Base-by-base conservation (phyloP, 345 rosid genomes). In the Sisymbrium irio region DNA sequence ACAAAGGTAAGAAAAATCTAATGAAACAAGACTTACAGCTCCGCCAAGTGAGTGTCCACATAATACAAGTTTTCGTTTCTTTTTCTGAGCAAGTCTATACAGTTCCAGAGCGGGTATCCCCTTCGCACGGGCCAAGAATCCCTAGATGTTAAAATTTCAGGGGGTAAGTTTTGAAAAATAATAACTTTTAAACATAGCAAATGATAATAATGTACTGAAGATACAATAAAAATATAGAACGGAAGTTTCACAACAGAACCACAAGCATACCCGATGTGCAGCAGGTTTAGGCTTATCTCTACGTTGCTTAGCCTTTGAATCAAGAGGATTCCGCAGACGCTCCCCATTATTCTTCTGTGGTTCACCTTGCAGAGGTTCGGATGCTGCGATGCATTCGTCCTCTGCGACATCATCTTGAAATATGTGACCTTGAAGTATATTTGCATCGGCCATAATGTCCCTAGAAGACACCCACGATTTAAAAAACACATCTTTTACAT, bases 1-100 rank as follows among this genome's bases (percentile, higher is more conserved):
- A 15, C 10, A 62, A 54, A 4, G 42, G 49, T 45, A 76, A 14
- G 10, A 36, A 44, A 49, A 18, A 44, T n/a, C 19, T 22, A 22
- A 22, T 1, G 25, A 22, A 46, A 51, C 37, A n/a, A 45, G 69
- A 83, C 90, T 81, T 85, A 94, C 98, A 56, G 98, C 98, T 62
- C 98, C 98, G 74, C 98, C 98, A 80, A 94, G 96, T 62, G 98
- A 91, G 82, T 94, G 98, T 44, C 98, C 97, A 84, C 98, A 94
- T 42, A 94, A 77, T 15, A 91, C 98, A 79, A 94, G 97, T 79
- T 94, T 94, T 6, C 86, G 73, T 63, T 94, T 86, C 89, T 91
- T 94, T 81, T 91, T 91, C 78, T 89, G 90, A 80, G 98, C 98
- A 82, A 94, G 97, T 71, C 86, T 85, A 82, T 91, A 94, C 69